These are phyloP conservation scores for Fallopia convolvulus DNA, from an alignment of 148 eudicot genomes.

Conservation along the genomic window DNA sequence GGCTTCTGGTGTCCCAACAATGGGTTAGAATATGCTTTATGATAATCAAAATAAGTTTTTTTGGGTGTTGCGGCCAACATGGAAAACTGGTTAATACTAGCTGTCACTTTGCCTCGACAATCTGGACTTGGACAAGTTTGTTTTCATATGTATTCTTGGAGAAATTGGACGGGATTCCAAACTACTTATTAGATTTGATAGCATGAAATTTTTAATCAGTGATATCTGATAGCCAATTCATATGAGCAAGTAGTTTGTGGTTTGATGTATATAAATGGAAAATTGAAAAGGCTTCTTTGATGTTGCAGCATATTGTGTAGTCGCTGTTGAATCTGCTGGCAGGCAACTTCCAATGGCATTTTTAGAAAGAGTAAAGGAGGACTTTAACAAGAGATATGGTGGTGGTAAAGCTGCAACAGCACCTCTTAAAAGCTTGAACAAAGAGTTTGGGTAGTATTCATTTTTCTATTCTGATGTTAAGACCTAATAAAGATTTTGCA, in stretches of 20 bases:
- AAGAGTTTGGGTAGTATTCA: conserved; percentile 34
- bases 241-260: neutral
- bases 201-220: neutral
- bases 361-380: conserved; percentile 42
- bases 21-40: neutral
- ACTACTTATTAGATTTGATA: neutral
- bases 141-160: neutral
- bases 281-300: neutral
- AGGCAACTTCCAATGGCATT: conserved; percentile 50
- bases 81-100: neutral
- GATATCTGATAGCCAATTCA: neutral
- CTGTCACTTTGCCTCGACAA: neutral
- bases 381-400: conserved; percentile 44
- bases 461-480: neutral
- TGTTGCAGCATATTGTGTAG: conserved; percentile 42
- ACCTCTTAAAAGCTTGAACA: conserved; percentile 41
- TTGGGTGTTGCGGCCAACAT: neutral
- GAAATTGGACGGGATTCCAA: neutral
- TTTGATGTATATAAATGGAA: neutral
- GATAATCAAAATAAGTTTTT: neutral
- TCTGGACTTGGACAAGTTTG: neutral
- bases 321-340: conserved; percentile 46
- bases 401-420: conserved; percentile 51
- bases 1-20: neutral
- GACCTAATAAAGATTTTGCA: neutral